Evolutionary conservation across 148 eudicot species (phyloP), one percentile per base, ranked within the genome.

Genomic region (Amaranthus palmeri): DNA sequence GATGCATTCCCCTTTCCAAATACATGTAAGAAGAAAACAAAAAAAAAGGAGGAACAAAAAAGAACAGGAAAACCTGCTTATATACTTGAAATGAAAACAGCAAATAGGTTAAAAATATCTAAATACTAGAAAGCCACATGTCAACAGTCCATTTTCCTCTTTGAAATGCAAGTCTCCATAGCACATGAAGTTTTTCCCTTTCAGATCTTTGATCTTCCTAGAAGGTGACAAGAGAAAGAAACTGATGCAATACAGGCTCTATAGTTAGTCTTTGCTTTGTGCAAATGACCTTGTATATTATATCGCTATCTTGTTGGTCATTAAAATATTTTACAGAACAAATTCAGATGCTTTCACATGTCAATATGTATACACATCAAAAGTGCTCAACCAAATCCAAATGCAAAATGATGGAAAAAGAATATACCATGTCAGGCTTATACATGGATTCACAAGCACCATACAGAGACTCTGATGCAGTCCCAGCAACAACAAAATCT

Each of bases 391-490:
- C 11, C 18, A n/a, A 64, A 55, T 50, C 48, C 56, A 50, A 73
- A 11, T n/a, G 51, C 58, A 11, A 25, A 54, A 50, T 13, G 7
- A 44, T 13, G 17, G 17, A 43, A 40, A 57, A 8, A 42, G 13
- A 45, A 88, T 86, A 17, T 74, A 93, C 98, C 98, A 93, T 87
- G 83, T 93, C 97, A 65, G 97, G 96, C 86, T 91, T 93, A 88
- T 79, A 93, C 97, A 91, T 87, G 50, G 98, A 87, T 74, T 93
- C 98, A 81, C 98, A 93, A 57, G 98, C 98, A 83, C 98, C 98
- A 81, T 93, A 93, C 3, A 91, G 86, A 64, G 97, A 93, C 74
- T 93, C 98, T 7, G 96, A 91, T 61, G 98, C 92, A 61, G 98
- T 89, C 43, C 97, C 96, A 84, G 92, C 86, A 83, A 93, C 98